Evolutionary conservation across 2,329 filamentous ascomycete species (phyloP).

Genomic region (Verticillium zaregamsianum): DNA sequence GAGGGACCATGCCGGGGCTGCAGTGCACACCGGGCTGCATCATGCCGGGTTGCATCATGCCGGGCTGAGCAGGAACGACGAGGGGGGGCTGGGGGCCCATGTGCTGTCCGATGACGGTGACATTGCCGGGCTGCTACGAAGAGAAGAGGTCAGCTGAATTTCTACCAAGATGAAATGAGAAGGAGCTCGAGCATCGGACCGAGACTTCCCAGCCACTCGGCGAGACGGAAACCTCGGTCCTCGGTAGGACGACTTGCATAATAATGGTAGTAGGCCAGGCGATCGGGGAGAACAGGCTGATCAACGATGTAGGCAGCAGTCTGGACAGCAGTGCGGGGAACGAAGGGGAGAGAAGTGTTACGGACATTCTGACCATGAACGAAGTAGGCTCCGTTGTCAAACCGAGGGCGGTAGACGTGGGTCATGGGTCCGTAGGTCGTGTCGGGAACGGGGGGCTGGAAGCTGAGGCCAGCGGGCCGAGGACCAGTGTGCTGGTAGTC

Average conservation of each 20-base stretch:
- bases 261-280: constrained; percentile 16
- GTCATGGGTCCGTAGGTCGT: constrained; percentile 51
- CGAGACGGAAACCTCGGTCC: neutral
- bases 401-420: constrained; percentile 53
- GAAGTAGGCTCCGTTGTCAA: constrained; percentile 31
- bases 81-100: constrained; percentile 14
- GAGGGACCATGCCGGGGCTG: constrained; percentile 23
- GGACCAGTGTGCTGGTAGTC: constrained; percentile 39
- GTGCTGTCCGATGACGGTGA: constrained; percentile 22
- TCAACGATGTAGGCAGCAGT: neutral
- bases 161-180: neutral
- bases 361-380: constrained; percentile 24
- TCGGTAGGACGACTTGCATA: constrained; percentile 32
- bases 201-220: neutral
- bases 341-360: constrained; percentile 18
- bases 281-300: constrained; percentile 4
- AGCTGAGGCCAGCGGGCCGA: constrained; percentile 41
- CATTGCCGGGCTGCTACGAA: constrained; percentile 20
- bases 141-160: constrained; percentile 11
- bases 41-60: constrained; percentile 21
- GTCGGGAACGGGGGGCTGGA: constrained; percentile 55
- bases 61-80: constrained; percentile 25
- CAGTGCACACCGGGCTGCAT: constrained; percentile 17
- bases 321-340: constrained; percentile 13
- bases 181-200: neutral